Evolutionary conservation across 148 eudicot species (phyloP).

Genomic region (Rhododendron ovatum): DNA sequence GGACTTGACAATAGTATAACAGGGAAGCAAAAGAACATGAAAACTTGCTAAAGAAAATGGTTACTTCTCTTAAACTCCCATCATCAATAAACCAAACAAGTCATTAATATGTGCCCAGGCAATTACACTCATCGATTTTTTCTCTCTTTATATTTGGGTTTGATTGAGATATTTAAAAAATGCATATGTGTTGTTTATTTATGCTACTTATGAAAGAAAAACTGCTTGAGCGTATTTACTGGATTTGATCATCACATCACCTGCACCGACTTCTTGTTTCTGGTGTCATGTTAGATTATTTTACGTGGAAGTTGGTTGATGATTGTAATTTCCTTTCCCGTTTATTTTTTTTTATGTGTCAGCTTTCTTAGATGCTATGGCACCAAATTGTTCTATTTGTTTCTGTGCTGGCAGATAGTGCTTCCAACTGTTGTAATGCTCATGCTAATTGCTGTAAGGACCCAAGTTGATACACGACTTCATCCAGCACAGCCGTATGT

Average conservation of each 20-base stretch:
- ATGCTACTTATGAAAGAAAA: neutral
- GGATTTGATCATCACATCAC: neutral
- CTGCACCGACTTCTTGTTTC: neutral
- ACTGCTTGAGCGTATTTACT: neutral
- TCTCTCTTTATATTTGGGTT: neutral
- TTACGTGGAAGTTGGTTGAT: neutral
- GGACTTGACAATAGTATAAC: neutral
- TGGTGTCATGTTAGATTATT: neutral
- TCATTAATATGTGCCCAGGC: neutral
- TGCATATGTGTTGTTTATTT: neutral
- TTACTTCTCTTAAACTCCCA: neutral
- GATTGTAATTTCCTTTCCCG: neutral
- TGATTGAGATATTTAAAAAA: neutral
- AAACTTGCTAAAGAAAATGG: neutral
- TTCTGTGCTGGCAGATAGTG: slow-evolving; percentile 55
- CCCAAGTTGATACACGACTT: slow-evolving; percentile 71
- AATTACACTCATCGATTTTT: neutral
- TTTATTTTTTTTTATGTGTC: neutral
- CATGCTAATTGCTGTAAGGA: slow-evolving; percentile 89
- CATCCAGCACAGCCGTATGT: slow-evolving; percentile 91
- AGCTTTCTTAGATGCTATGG: neutral
- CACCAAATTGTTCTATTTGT: neutral
- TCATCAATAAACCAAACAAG: neutral
- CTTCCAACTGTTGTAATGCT: slow-evolving; percentile 89
- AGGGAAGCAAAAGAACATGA: neutral